Evolutionary conservation across 225 moss, liverwort and hornwort genomes (phyloP), one percentile per base, ranked within the genome.

Genomic region (Climacium dendroides): DNA sequence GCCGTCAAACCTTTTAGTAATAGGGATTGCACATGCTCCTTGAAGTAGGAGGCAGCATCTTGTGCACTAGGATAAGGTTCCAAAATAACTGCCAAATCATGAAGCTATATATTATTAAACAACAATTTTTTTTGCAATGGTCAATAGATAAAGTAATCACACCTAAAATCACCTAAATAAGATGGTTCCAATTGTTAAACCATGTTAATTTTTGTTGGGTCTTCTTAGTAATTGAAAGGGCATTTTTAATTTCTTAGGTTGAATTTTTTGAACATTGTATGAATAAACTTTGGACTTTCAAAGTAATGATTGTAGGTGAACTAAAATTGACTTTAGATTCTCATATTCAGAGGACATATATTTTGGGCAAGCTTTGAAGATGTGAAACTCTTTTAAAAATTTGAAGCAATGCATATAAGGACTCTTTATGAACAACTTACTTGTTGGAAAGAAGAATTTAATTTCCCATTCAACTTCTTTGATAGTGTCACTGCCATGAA

Each of bases 371-470:
- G 28, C 37, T 41, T 16, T 25, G 11, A 55, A 3, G n/a, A 37
- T 37, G 26, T 25, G 11, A 34, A 78, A 57, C 2, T 7, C 1
- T 79, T 18, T 3, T 29, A 1, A 13, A 25, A 55, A 58, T 58
- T 0, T 1, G 1, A 39, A 39, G 57, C 3, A 39, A 0, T 54
- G 2, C 15, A 15, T 11, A 8, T 0, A 74, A 74, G 20, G 17
- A 37, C 5, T n/a, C 37, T 37, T 55, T 11, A 16, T 25, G 4
- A 29, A 41, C 13, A 29, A 32, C 15, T 22, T 74, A 92, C 98
- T 84, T 82, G 95, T 92, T 37, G 98, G 96, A 53, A 99, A 99
- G 87, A 99, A 99, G 85, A 97, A 97, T 73, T 96, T 97, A 24
- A 99, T 97, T 75, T 99, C 97, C 58, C 88, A 83, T 77, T 93